A percentile compares a stretch with the other conserved stretches of the same genome.
Evolutionary conservation across 1,284 basidiomycete genomes (phyloP).

Genomic region (Baeospora myosura): DNA sequence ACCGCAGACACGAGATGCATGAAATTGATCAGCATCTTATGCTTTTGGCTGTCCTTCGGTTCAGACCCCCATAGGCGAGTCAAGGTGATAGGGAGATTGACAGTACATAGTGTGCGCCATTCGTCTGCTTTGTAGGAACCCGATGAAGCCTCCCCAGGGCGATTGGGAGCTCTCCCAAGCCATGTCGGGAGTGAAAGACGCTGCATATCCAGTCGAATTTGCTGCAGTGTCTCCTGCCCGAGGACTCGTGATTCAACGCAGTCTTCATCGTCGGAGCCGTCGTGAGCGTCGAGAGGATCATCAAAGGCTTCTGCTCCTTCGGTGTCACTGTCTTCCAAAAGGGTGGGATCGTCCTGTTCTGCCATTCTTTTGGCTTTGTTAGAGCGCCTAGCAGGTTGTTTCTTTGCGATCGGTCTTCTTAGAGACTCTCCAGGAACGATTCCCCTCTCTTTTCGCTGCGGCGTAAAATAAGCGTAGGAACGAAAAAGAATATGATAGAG

Average conservation of each 20-base stretch:
- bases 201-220: conserved; percentile 22
- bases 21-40: conserved; percentile 28
- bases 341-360: too few relatives aligned
- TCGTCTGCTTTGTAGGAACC: conserved; percentile 32
- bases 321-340: conserved; percentile 2
- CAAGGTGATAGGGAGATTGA: conserved; percentile 26
- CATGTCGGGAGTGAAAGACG: conserved; percentile 22
- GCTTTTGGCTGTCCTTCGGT: conserved; percentile 9
- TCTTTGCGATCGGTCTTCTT: too few relatives aligned
- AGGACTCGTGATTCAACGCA: too few relatives aligned
- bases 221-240: conserved; percentile 17
- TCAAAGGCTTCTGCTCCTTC: background rate
- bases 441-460: too few relatives aligned
- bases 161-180: conserved; percentile 20
- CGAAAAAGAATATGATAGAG: too few relatives aligned
- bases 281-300: background rate
- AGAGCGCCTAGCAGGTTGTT: too few relatives aligned
- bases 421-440: too few relatives aligned
- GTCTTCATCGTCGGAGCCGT: conserved; percentile 8
- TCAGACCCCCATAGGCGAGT: conserved; percentile 26
- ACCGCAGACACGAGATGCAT: conserved; percentile 29
- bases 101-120: conserved; percentile 24
- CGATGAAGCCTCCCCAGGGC: conserved; percentile 21
- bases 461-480: too few relatives aligned
- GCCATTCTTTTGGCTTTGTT: too few relatives aligned